These are phyloP conservation scores for Rhodotorula sp. DNA, from an alignment of 1,284 basidiomycete species.

Conservation along the genomic window DNA sequence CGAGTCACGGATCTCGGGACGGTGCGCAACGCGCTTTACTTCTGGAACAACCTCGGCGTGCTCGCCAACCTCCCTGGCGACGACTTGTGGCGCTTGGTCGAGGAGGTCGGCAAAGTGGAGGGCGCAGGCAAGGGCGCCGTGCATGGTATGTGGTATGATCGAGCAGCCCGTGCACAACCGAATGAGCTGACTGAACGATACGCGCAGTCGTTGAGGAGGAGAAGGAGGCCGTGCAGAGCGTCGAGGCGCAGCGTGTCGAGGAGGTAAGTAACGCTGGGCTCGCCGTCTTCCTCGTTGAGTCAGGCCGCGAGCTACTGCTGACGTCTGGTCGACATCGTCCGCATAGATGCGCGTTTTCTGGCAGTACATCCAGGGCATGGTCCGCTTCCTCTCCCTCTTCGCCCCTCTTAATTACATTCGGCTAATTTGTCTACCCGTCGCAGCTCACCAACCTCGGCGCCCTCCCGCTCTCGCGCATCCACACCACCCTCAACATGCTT, in stretches of 20 bases:
- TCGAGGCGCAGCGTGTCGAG: conserved; percentile 75
- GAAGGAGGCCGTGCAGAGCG: conserved; percentile 57
- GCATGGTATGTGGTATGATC: neutral
- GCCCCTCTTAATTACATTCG: conserved; percentile 53
- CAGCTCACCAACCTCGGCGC: conserved; percentile 72
- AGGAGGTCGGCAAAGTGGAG: conserved; percentile 30
- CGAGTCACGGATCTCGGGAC: conserved; percentile 64
- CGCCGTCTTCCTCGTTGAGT: neutral
- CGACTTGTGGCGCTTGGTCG: conserved; percentile 43
- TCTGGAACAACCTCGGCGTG: conserved; percentile 81
- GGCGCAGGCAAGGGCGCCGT: neutral
- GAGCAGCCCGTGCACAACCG: neutral
- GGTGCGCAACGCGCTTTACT: conserved; percentile 70
- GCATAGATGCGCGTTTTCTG: conserved; percentile 77
- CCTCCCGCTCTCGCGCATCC: conserved; percentile 71
- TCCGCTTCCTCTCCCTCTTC: conserved; percentile 50
- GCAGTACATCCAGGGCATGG: conserved; percentile 61
- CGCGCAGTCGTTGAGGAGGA: conserved; percentile 54
- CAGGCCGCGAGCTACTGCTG: neutral
- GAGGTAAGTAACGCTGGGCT: conserved; percentile 17
- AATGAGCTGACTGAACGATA: neutral
- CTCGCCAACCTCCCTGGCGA: conserved; percentile 50
- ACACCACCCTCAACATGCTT: conserved; percentile 71
- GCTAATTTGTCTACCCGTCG: no score
- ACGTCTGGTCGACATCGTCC: no score